These are phyloP conservation scores for Solanum verrucosum DNA, from an alignment of 257 asterid genomes.

Conservation along the genomic window DNA sequence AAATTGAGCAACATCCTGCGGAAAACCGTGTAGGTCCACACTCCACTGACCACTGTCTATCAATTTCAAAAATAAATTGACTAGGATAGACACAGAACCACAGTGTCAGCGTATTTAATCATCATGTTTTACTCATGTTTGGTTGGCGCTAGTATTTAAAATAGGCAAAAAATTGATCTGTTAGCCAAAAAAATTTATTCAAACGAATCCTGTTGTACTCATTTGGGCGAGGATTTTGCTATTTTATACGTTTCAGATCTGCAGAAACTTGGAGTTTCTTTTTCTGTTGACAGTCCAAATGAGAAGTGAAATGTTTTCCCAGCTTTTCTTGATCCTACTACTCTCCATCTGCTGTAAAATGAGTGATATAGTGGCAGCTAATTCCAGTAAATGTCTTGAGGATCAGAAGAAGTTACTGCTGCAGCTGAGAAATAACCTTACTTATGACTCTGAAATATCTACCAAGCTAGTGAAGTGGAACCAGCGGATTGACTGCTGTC, in stretches of 20 bases:
- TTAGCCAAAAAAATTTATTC: too few species aligned
- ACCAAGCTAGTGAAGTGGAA: slow-evolving; percentile 43
- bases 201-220: neutral
- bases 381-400: slow-evolving; percentile 17
- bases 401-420: slow-evolving; percentile 31
- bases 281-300: slow-evolving; percentile 4
- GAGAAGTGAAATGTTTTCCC: slow-evolving; percentile 8
- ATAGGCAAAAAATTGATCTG: too few species aligned
- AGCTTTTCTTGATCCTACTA: slow-evolving; percentile 3
- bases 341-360: neutral
- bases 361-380: slow-evolving; percentile 5
- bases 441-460: slow-evolving; percentile 40
- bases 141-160: too few species aligned
- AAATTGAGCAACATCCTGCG: too few species aligned
- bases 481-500: slow-evolving; percentile 32
- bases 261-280: neutral
- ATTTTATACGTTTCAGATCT: neutral
- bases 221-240: neutral
- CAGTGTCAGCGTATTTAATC: too few species aligned
- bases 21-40: too few species aligned
- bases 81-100: too few species aligned
- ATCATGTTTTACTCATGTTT: too few species aligned
- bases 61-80: too few species aligned
- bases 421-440: slow-evolving; percentile 31
- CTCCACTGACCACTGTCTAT: too few species aligned